These are phyloP conservation scores for Brassica napus DNA, from an alignment of 345 rosid species.

Conservation along the genomic window DNA sequence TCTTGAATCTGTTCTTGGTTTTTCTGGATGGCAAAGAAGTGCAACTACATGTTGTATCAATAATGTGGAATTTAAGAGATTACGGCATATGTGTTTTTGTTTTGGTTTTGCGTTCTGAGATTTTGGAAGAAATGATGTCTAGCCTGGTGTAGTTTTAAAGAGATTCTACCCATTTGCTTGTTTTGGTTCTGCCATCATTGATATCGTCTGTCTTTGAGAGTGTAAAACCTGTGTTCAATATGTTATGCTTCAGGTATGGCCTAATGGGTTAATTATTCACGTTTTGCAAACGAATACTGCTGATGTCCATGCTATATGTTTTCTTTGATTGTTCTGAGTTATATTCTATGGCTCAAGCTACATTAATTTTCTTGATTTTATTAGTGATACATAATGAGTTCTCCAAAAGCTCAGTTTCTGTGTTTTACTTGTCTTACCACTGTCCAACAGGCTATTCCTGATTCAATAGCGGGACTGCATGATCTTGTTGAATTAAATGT, in stretches of 20 bases:
- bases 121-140: background rate
- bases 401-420: background rate
- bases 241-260: conserved; percentile 8
- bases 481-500: conserved; percentile 72
- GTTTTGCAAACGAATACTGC: conserved; percentile 11
- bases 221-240: background rate
- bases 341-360: background rate
- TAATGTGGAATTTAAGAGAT: background rate
- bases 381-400: background rate
- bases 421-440: conserved; percentile 5
- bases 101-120: background rate
- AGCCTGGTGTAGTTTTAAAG: background rate
- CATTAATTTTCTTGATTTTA: background rate
- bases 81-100: background rate
- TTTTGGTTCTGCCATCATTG: conserved; percentile 11
- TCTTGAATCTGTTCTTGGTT: background rate
- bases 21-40: background rate
- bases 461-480: conserved; percentile 80
- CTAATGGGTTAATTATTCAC: background rate
- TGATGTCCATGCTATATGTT: background rate
- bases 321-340: conserved; percentile 24
- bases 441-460: conserved; percentile 73
- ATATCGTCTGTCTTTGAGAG: background rate
- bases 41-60: background rate
- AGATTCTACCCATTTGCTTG: background rate